Evolutionary conservation across 495 filamentous ascomycete genomes (phyloP), one percentile per base, ranked within the genome.

Genomic region (Podospora comata): DNA sequence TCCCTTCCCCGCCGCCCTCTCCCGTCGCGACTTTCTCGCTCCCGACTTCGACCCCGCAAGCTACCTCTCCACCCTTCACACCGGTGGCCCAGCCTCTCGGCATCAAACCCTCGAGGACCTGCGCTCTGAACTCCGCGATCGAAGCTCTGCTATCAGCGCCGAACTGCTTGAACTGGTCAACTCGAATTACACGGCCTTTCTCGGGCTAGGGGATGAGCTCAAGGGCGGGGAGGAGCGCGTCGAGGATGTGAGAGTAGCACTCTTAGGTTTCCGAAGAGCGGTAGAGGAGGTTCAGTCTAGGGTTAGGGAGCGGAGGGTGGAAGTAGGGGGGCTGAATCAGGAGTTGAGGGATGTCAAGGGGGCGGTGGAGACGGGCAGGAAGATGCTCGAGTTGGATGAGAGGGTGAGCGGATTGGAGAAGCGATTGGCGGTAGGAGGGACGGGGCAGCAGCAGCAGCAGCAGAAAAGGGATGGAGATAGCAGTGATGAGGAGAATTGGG

Each of bases 91-190:
- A 0, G 74, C 72, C 5, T 64, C 75, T 20, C 89, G 95, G 1
- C 94, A 97, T 75, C 95, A 99, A 76, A 97, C 92, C 2, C 91
- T 99, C 60, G 94, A 97, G 77, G 96, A 99, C 77, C 83, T 99
- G 19, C 91, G 94, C 18, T 77, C 88, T 30, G 96, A 99, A 71
- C 83, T 99, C 4, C 88, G 93, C 18, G 83, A 90, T 58, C 85
- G 95, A 27, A 88, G 87, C 66, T 86, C 90, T 69, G 82, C 88
- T 19, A 86, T 98, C 61, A 89, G 86, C 68, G 88, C 89, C 65
- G 94, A 99, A 76, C 82, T 99, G 9, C 83, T 98, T 4, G 94
- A 97, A 76, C 86, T 98, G 1, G 94, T 99, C 68, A 98, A 98
- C 75, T 84, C 90, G 34, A 94, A 98, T 77, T 97, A 97, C 76